phyloP scores from a whole-genome alignment of 2,329 filamentous ascomycete species.

The Alternaria gaisen region DNA sequence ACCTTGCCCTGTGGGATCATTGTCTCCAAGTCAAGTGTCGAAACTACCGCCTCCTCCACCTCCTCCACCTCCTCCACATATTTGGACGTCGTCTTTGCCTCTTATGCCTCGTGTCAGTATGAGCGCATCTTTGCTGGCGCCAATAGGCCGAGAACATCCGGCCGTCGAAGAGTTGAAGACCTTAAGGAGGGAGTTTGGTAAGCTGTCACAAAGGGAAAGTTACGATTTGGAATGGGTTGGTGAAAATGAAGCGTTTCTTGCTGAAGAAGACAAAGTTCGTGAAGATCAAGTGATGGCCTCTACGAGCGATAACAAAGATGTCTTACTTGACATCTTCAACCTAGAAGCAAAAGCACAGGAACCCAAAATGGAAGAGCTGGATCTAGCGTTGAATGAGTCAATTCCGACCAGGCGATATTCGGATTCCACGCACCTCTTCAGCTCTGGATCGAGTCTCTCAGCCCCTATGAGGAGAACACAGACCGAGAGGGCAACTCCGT shows the following conservation, averaged over 20 bases:
- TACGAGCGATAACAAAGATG: background rate
- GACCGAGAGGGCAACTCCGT: background rate
- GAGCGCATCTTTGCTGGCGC: background rate
- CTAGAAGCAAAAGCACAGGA: background rate
- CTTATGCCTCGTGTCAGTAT: too few species aligned
- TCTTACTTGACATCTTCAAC: background rate
- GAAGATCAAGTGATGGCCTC: background rate
- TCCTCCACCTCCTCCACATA: background rate
- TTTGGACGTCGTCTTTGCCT: background rate
- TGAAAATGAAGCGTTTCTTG: background rate
- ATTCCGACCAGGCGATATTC: background rate
- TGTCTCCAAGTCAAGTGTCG: background rate
- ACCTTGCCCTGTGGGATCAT: background rate
- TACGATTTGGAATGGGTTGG: background rate
- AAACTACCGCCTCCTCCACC: slow-evolving; percentile 4
- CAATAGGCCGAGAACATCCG: background rate
- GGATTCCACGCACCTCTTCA: background rate
- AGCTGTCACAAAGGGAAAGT: background rate
- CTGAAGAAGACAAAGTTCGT: background rate
- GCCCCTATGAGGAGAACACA: background rate
- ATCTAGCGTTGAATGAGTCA: too few species aligned
- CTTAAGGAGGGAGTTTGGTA: background rate
- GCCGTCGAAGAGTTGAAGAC: background rate
- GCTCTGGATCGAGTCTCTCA: background rate
- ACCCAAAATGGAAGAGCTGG: background rate